These are phyloP conservation scores for Candida sonorensis DNA, from an alignment of 805 yeast species.

Conservation along the genomic window DNA sequence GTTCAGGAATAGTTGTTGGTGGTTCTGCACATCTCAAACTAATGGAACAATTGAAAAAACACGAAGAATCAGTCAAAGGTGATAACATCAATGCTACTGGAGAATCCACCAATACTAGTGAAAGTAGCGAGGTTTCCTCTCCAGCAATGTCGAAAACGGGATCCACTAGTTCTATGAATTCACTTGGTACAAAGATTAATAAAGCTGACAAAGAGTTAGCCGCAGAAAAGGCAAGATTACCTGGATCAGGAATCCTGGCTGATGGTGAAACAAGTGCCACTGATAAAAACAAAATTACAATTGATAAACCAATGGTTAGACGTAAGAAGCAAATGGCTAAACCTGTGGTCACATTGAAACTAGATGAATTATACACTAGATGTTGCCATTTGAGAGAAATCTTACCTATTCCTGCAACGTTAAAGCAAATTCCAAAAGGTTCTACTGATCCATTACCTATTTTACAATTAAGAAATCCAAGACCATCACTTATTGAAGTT, in stretches of 20 bases:
- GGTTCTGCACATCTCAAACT: constrained; percentile 63
- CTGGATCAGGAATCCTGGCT: constrained; percentile 2
- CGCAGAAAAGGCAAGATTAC: constrained; percentile 23
- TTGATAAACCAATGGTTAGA: constrained; percentile 63
- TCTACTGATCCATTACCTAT: constrained; percentile 68
- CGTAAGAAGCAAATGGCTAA: constrained; percentile 29
- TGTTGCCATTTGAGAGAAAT: constrained; percentile 93
- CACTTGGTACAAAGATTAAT: constrained; percentile 23
- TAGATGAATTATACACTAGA: constrained; percentile 78
- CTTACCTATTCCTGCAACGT: constrained; percentile 83
- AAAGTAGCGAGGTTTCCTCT: constrained; percentile 5
- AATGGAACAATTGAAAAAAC: constrained; percentile 14
- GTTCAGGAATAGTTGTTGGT: constrained; percentile 73
- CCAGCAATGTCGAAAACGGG: constrained; percentile 12
- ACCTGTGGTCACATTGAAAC: constrained; percentile 32
- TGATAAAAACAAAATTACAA: constrained; percentile 33
- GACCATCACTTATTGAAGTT: constrained; percentile 83
- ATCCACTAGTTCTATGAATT: constrained; percentile 11
- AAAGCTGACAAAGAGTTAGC: constrained; percentile 24
- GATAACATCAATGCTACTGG: too few species aligned
- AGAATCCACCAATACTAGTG: constrained; percentile 13
- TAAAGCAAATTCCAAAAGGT: constrained; percentile 74
- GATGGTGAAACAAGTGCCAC: constrained; percentile 15
- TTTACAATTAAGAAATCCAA: constrained; percentile 74
- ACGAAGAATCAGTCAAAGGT: constrained; percentile 8